Percentiles rank a stretch among this genome's conserved stretches.
Conservation (phyloP, 192 early-diverging fungal genomes). For the Linnemannia elongata region DNA sequence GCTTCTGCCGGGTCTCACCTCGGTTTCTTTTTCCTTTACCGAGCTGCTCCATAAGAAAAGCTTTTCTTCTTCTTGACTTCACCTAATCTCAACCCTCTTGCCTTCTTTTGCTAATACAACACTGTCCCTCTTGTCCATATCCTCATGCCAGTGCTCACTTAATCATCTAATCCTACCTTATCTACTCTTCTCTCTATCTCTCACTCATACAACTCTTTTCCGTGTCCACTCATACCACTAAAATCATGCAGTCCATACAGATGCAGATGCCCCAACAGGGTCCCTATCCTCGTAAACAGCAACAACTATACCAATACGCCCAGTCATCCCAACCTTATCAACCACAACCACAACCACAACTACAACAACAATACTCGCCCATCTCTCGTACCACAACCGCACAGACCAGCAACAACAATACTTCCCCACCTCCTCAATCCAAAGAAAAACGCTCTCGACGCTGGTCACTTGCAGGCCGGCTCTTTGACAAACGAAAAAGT, state of each 20-base stretch:
- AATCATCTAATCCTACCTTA: neutral
- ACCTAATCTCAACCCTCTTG: neutral
- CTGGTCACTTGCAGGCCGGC: constrained; percentile 26
- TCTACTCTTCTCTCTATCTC: neutral
- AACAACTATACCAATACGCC: neutral
- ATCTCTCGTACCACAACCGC: neutral
- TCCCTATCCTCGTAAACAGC: neutral
- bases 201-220: neutral
- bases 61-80: neutral
- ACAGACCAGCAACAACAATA: neutral
- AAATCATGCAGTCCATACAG: constrained; percentile 4
- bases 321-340: neutral
- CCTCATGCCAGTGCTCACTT: neutral
- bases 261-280: neutral
- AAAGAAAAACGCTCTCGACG: constrained; percentile 18
- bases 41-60: neutral
- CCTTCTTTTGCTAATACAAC: neutral
- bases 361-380: too few relatives aligned
- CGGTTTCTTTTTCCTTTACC: neutral
- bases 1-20: neutral
- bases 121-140: neutral
- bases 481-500: constrained; percentile 31
- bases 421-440: neutral
- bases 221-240: neutral
- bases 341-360: neutral